Conservation (phyloP, 495 filamentous ascomycete genomes). For the Aspergillus heteromorphus region DNA sequence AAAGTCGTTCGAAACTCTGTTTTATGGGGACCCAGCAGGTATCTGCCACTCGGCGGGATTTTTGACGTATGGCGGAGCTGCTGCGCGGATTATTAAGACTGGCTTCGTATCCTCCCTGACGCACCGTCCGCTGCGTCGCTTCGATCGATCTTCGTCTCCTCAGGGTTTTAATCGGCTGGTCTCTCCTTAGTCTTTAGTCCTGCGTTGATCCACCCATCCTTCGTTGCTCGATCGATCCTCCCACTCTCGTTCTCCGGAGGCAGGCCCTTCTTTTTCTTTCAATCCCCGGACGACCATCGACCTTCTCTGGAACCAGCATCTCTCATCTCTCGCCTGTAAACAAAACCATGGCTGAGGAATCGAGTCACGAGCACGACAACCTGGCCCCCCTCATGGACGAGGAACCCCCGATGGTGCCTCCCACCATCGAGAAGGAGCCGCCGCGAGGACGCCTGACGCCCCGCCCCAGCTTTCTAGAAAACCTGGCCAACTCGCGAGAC, state of each 20-base stretch:
- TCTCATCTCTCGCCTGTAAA: neutral
- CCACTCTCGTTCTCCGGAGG: neutral
- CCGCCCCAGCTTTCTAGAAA: constrained; percentile 35
- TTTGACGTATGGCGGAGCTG: neutral
- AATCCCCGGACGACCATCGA: neutral
- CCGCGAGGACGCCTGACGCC: constrained; percentile 23
- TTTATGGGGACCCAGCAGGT: neutral
- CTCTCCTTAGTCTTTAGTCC: no score
- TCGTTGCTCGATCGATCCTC: neutral
- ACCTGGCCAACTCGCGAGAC: constrained; percentile 33
- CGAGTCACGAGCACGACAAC: neutral
- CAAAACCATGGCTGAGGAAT: neutral
- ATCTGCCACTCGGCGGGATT: neutral
- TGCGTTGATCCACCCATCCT: neutral
- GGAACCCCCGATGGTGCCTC: neutral
- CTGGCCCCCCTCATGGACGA: neutral
- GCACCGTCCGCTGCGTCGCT: neutral
- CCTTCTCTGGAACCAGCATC: neutral
- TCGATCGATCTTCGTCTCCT: neutral
- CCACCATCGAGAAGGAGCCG: constrained; percentile 24
- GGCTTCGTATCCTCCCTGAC: neutral
- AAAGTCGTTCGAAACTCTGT: neutral
- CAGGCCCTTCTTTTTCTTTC: neutral
- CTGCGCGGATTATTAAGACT: neutral
- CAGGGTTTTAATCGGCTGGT: neutral